These are phyloP conservation scores for Fusarium goolgardi DNA, from an alignment of 2,329 filamentous ascomycete genomes.

Conservation along the genomic window DNA sequence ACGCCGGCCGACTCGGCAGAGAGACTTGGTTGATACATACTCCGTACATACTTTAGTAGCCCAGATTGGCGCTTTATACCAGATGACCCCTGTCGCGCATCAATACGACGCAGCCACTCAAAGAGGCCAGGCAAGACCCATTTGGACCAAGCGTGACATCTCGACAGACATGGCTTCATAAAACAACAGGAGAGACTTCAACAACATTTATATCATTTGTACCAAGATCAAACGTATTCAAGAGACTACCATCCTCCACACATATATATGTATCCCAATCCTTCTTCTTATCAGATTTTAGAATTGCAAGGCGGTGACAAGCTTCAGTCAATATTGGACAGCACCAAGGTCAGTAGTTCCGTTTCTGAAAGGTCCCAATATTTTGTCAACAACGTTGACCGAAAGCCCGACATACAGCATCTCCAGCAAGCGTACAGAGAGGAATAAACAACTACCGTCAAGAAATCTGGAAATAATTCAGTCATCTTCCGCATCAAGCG, in stretches of 20 bases:
- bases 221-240: background rate
- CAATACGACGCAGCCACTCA: constrained; percentile 1
- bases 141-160: background rate
- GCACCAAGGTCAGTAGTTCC: background rate
- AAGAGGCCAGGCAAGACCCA: background rate
- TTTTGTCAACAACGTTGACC: background rate
- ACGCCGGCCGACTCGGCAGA: no score
- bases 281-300: background rate
- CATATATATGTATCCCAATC: background rate
- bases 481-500: rapidly evolving
- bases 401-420: background rate
- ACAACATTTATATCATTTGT: background rate
- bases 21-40: background rate
- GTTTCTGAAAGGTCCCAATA: background rate
- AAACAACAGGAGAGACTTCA: background rate
- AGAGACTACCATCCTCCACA: background rate
- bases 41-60: background rate
- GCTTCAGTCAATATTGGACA: no score
- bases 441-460: background rate
- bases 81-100: background rate
- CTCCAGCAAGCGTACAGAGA: background rate
- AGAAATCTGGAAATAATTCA: background rate
- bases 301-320: no score
- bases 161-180: no score
- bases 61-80: background rate